Evolutionary conservation across 1,284 basidiomycete genomes (phyloP).

Genomic region (Mycena citricolor): DNA sequence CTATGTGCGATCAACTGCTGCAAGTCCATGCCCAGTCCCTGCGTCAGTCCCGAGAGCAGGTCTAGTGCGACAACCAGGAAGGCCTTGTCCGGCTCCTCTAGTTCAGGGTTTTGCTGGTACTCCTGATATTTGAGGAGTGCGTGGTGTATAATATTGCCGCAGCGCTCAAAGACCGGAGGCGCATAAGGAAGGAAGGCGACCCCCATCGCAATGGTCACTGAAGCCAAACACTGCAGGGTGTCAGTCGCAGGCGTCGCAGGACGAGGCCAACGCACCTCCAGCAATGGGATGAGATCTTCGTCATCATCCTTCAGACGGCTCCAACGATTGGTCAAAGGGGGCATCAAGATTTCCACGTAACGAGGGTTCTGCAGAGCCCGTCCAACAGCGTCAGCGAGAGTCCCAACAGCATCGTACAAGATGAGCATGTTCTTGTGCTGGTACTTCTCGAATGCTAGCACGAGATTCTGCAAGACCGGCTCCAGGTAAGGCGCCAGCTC

Average conservation of each 20-base stretch:
- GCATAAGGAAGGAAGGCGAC: conserved; percentile 90
- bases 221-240: conserved; percentile 83
- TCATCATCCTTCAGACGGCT: conserved; percentile 86
- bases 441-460: conserved; percentile 96
- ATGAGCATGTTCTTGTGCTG: conserved; percentile 99
- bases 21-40: conserved; percentile 84
- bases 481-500: conserved; percentile 93
- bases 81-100: conserved; percentile 92
- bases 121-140: conserved; percentile 82
- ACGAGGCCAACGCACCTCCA: conserved; percentile 63
- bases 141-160: conserved; percentile 82
- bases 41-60: conserved; percentile 91
- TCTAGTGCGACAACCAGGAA: conserved; percentile 98
- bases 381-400: conserved; percentile 95
- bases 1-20: conserved; percentile 67
- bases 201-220: conserved; percentile 96
- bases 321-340: conserved; percentile 91
- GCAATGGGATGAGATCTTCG: conserved; percentile 89
- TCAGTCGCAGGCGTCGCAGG: conserved; percentile 13
- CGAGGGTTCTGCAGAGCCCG: conserved; percentile 81
- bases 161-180: conserved; percentile 90
- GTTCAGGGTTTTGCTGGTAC: conserved; percentile 81
- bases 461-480: conserved; percentile 92
- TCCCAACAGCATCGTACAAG: conserved; percentile 97
- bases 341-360: conserved; percentile 96